Conservation (phyloP, 805 yeast species). For the Wickerhamomyces kurtzmanii region DNA sequence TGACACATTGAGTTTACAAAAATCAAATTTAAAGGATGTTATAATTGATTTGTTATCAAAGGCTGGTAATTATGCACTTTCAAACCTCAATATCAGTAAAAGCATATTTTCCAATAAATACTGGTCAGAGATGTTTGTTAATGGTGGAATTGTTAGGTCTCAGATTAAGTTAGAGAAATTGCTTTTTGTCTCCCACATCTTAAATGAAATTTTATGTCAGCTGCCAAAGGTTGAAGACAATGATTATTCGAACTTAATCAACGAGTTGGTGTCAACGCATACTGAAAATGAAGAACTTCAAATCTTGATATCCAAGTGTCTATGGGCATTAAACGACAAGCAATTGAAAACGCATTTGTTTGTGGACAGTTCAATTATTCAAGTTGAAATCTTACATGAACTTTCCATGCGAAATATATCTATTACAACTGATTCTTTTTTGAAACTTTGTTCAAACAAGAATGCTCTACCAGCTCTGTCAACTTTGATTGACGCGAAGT, state of each 20-base stretch:
- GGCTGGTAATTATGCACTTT: constrained; percentile 29
- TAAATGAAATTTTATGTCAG: constrained; percentile 27
- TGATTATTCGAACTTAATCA: too few relatives aligned
- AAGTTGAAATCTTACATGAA: too few relatives aligned
- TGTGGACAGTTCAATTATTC: too few relatives aligned
- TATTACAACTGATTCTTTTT: too few relatives aligned
- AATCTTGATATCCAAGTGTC: constrained; percentile 3
- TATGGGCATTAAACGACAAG: too few relatives aligned
- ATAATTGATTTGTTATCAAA: constrained; percentile 30
- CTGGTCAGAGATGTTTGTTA: background rate
- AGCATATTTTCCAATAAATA: background rate
- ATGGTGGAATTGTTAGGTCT: constrained; percentile 2
- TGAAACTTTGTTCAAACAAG: too few relatives aligned
- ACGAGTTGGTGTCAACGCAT: too few relatives aligned
- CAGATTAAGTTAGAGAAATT: constrained; percentile 13
- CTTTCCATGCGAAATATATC: too few relatives aligned
- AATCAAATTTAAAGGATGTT: constrained; percentile 13
- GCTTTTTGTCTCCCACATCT: constrained; percentile 18
- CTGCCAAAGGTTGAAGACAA: constrained; percentile 13
- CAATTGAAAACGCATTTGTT: too few relatives aligned
- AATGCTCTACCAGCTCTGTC: too few relatives aligned
- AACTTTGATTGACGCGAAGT: too few relatives aligned
- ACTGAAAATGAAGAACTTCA: constrained; percentile 3
- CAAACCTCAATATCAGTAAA: background rate
- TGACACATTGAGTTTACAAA: constrained; percentile 10